These are phyloP conservation scores for Antarctomyces pellizariae DNA, from an alignment of 495 filamentous ascomycete species.

Conservation along the genomic window DNA sequence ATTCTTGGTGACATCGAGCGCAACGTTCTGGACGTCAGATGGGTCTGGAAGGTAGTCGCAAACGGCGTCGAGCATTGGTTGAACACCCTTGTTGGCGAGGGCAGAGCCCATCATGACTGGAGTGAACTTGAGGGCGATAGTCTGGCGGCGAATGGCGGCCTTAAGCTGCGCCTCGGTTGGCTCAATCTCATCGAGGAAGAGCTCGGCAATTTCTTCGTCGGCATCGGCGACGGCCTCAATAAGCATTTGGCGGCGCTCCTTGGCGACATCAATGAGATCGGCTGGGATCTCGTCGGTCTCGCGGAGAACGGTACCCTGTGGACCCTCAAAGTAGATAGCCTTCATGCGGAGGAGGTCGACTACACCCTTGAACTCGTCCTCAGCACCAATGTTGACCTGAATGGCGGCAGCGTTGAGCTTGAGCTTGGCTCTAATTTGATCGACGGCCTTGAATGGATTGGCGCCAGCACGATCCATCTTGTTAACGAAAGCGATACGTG, in stretches of 20 bases:
- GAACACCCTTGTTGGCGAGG: constrained; percentile 80
- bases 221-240: constrained; percentile 95
- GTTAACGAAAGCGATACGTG: constrained; percentile 88
- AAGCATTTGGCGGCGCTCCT: constrained; percentile 59
- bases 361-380: constrained; percentile 84
- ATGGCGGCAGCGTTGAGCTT: constrained; percentile 80
- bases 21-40: constrained; percentile 67
- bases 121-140: constrained; percentile 72
- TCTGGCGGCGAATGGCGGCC: constrained; percentile 72
- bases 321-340: constrained; percentile 74
- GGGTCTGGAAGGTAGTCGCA: constrained; percentile 94
- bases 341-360: constrained; percentile 87
- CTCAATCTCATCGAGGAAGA: constrained; percentile 69
- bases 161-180: constrained; percentile 66
- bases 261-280: constrained; percentile 42
- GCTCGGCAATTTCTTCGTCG: constrained; percentile 92
- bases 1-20: constrained; percentile 55
- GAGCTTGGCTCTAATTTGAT: constrained; percentile 90
- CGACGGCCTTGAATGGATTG: constrained; percentile 92
- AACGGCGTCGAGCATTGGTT: constrained; percentile 93
- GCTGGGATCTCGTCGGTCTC: constrained; percentile 62
- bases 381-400: constrained; percentile 83
- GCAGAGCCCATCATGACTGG: constrained; percentile 95
- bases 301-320: constrained; percentile 42
- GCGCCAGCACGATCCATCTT: constrained; percentile 99